Conservation (phyloP, 2,329 filamentous ascomycete genomes). For the Fusarium mundagurra region DNA sequence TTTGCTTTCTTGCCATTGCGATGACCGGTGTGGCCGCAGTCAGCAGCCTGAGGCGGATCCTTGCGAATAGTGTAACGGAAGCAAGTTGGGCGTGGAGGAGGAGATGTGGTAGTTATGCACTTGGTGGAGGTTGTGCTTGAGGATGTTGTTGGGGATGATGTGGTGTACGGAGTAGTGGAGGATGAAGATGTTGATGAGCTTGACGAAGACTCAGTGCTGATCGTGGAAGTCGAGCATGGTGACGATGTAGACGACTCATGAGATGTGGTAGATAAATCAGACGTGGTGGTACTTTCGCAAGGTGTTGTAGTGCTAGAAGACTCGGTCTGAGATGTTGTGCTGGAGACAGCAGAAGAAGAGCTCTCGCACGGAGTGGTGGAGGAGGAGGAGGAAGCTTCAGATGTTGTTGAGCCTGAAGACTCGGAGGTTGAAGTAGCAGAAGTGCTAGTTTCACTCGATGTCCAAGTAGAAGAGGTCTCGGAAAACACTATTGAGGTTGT, state of each 20-base stretch:
- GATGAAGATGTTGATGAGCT: background rate
- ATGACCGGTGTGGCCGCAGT: constrained; percentile 18
- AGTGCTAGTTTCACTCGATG: background rate
- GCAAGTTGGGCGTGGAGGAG: constrained; percentile 16
- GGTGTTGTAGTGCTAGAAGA: background rate
- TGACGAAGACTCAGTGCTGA: background rate
- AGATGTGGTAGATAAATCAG: background rate
- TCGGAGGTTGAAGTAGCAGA: background rate
- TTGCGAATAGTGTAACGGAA: constrained; percentile 27
- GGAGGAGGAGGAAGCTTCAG: background rate
- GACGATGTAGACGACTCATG: background rate
- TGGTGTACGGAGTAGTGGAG: background rate
- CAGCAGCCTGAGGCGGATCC: background rate
- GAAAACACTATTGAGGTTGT: background rate
- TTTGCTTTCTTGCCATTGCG: constrained; percentile 13
- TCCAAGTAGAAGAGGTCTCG: background rate
- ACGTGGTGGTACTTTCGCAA: background rate
- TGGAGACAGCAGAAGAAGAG: background rate
- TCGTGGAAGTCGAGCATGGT: background rate
- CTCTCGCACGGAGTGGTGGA: background rate
- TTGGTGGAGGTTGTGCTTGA: background rate
- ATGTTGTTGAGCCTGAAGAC: background rate
- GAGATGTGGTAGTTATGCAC: background rate
- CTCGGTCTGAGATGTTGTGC: background rate
- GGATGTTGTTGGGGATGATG: background rate